phyloP scores from a whole-genome alignment of 2,329 filamentous ascomycete genomes.

The Beauveria medogensis region DNA sequence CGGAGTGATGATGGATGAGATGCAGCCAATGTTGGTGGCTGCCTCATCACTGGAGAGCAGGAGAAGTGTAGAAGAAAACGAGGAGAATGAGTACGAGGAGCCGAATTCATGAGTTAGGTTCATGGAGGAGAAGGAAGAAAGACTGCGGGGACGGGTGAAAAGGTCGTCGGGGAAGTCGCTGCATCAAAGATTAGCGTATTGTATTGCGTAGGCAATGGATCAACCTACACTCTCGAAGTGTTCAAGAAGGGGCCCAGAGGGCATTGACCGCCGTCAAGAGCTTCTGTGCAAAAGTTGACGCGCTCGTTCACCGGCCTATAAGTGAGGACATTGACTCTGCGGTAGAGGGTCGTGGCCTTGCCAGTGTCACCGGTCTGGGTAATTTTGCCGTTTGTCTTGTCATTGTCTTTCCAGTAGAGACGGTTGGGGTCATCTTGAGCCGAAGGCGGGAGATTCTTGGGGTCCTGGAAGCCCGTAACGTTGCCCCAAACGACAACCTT shows the following conservation, averaged over 20 bases:
- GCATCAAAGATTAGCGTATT: slow-evolving; percentile 14
- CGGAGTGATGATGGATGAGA: slow-evolving; percentile 77
- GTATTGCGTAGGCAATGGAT: not conserved
- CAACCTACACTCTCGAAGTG: slow-evolving; percentile 29
- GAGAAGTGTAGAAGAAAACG: slow-evolving; percentile 64
- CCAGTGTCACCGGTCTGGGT: slow-evolving; percentile 35
- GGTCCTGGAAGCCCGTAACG: slow-evolving; percentile 64
- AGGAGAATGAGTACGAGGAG: slow-evolving; percentile 80
- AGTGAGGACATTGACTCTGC: slow-evolving; percentile 64
- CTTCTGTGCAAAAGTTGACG: slow-evolving; percentile 58
- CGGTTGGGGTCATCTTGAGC: slow-evolving; percentile 32
- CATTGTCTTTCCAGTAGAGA: slow-evolving; percentile 51
- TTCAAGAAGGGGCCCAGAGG: slow-evolving; percentile 69
- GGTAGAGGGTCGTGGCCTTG: slow-evolving; percentile 65
- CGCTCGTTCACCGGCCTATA: slow-evolving; percentile 58
- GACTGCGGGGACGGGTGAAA: slow-evolving; percentile 42
- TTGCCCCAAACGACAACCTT: slow-evolving; percentile 83
- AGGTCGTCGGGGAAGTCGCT: slow-evolving; percentile 26
- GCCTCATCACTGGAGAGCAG: slow-evolving; percentile 65
- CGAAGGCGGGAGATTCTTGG: slow-evolving; percentile 50
- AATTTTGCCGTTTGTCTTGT: slow-evolving; percentile 67
- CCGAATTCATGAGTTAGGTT: slow-evolving; percentile 65
- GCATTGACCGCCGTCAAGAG: slow-evolving; percentile 55
- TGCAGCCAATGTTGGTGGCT: slow-evolving; percentile 63
- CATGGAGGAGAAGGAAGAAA: slow-evolving; percentile 56